Conservation (phyloP, 2,329 filamentous ascomycete species). For the Pyricularia sp. region DNA sequence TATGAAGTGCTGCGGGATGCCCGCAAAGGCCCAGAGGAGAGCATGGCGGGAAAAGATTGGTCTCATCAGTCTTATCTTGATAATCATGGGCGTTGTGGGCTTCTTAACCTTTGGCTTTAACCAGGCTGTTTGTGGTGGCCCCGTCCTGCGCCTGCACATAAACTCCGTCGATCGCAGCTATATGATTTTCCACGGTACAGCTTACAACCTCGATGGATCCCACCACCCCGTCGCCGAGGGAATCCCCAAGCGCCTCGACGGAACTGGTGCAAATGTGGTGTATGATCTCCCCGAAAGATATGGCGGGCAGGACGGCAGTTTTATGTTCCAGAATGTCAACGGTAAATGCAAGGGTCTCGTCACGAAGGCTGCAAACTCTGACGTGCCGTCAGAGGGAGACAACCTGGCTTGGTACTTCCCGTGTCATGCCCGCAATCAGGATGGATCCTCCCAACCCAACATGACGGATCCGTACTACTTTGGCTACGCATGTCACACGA, state of each 20-base stretch:
- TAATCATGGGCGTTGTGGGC: slow-evolving; percentile 82
- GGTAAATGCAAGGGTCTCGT: slow-evolving; percentile 92
- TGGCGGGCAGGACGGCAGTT: slow-evolving; percentile 87
- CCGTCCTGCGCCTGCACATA: slow-evolving; percentile 63
- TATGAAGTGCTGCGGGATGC: slow-evolving; percentile 76
- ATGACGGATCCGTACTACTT: slow-evolving; percentile 64
- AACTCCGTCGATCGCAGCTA: slow-evolving; percentile 76
- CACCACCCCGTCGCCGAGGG: slow-evolving; percentile 72
- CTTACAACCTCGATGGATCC: slow-evolving; percentile 73
- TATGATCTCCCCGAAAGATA: slow-evolving; percentile 77
- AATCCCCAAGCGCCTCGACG: slow-evolving; percentile 47
- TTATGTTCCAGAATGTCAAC: slow-evolving; percentile 97
- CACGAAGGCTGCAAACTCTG: slow-evolving; percentile 58
- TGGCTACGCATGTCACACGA: slow-evolving; percentile 87
- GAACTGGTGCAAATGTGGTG: slow-evolving; percentile 63
- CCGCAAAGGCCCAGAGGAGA: slow-evolving; percentile 74
- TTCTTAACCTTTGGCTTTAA: slow-evolving; percentile 97
- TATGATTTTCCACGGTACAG: slow-evolving; percentile 93
- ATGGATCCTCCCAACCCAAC: slow-evolving; percentile 76
- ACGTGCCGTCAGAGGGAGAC: slow-evolving; percentile 69
- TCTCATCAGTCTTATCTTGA: slow-evolving; percentile 82
- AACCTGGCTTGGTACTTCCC: slow-evolving; percentile 96
- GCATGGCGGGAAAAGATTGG: slow-evolving; percentile 99
- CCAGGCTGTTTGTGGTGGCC: slow-evolving; percentile 68
- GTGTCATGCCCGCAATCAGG: slow-evolving; percentile 84